Conservation (phyloP, 352 stramenopile genomes). For the Halophytophthora batemanensis region DNA sequence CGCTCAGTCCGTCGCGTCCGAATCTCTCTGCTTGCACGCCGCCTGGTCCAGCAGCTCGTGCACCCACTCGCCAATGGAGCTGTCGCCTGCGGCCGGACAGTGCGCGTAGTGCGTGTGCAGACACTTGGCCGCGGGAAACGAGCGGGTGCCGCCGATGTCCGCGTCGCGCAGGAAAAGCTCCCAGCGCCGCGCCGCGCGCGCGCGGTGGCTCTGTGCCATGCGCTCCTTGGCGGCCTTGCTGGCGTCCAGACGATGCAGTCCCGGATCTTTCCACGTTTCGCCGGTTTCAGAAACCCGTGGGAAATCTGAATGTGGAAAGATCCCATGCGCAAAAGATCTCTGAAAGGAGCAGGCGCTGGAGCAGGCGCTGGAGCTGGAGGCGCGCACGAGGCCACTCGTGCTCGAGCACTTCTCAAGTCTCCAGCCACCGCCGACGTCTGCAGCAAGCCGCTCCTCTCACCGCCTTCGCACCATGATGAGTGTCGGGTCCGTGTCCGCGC, state of each 20-base stretch:
- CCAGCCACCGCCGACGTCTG: no score
- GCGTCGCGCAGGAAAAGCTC: slow-evolving; percentile 41
- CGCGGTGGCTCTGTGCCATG: slow-evolving; percentile 43
- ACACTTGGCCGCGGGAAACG: slow-evolving; percentile 63
- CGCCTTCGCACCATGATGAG: no score
- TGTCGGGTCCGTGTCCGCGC: no score
- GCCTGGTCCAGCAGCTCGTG: slow-evolving; percentile 45
- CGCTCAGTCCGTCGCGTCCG: slow-evolving; percentile 19
- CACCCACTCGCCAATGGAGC: slow-evolving; percentile 61
- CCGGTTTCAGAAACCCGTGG: no score
- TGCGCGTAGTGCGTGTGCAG: slow-evolving; percentile 76
- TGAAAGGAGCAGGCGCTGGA: no score
- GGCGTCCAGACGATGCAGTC: slow-evolving; percentile 30
- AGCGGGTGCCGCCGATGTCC: slow-evolving; percentile 57
- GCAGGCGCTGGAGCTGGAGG: no score
- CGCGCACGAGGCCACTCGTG: no score
- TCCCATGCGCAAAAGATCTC: no score
- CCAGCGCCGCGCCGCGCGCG: slow-evolving; percentile 44
- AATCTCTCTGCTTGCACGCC: slow-evolving; percentile 4
- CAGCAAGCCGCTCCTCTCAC: no score
- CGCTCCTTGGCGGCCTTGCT: slow-evolving; percentile 35
- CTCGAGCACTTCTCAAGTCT: no score
- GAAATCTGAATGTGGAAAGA: no score
- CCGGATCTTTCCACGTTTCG: no score
- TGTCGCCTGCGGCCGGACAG: slow-evolving; percentile 49